Evolutionary conservation across 192 early-diverging fungal genomes (phyloP).

Genomic region (Cetraspora pellucida): DNA sequence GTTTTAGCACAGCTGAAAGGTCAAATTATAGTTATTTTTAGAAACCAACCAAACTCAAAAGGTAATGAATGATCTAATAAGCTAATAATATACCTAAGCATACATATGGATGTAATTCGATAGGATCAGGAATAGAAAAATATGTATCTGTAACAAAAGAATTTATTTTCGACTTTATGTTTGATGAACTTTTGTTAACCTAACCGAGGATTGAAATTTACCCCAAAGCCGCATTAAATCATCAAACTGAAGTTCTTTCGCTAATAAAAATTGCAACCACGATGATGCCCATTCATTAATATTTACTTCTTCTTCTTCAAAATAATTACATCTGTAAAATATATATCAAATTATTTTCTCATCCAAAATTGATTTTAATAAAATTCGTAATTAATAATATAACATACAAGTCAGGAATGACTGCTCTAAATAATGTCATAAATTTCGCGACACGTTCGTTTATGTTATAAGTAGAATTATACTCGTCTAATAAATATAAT

Average conservation of each 20-base stretch:
- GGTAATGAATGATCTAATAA: too few species aligned
- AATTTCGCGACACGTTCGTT: constrained; percentile 84
- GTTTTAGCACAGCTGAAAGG: constrained; percentile 68
- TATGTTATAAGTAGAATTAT: constrained; percentile 62
- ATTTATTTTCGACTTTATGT: not conserved
- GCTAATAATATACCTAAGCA: constrained; percentile 58
- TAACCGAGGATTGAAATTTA: constrained; percentile 8
- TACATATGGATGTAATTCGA: constrained; percentile 83
- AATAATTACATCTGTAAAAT: constrained; percentile 68
- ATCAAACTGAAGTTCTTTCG: constrained; percentile 82
- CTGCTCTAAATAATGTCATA: constrained; percentile 79
- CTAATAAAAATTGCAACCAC: constrained; percentile 79
- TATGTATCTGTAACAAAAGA: constrained; percentile 67
- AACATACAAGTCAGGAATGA: constrained; percentile 82
- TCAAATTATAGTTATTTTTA: not conserved
- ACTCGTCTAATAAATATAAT: constrained; percentile 60
- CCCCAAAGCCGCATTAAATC: constrained; percentile 80
- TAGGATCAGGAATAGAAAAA: constrained; percentile 73
- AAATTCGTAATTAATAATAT: not conserved
- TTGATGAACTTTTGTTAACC: not conserved
- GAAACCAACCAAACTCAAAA: constrained; percentile 8
- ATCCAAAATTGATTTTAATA: not conserved
- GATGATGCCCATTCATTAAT: constrained; percentile 84
- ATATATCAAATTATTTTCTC: not conserved
- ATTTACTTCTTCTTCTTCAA: constrained; percentile 93